A percentile compares a stretch with the other conserved stretches of the same genome.
These are phyloP conservation scores for Biscutella laevigata DNA, from an alignment of 441 rosid species.

Conservation along the genomic window DNA sequence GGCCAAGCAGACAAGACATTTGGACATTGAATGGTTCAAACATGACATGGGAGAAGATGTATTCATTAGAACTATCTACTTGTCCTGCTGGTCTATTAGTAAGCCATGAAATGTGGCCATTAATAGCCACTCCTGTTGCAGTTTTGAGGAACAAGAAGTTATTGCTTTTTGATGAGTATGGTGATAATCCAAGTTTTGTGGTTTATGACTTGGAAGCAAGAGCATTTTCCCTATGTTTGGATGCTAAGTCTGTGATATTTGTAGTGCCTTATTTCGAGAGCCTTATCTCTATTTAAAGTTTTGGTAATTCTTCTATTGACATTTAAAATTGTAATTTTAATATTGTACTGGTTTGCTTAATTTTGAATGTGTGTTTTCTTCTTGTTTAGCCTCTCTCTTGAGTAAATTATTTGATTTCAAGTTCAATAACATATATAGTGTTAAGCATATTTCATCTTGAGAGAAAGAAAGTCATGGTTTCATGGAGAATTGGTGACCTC, in stretches of 20 bases:
- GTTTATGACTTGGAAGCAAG: background rate
- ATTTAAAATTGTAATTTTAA: too few relatives aligned
- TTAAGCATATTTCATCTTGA: too few relatives aligned
- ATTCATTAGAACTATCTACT: slow-evolving; percentile 3
- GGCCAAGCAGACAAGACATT: slow-evolving; percentile 2
- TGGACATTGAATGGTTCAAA: background rate
- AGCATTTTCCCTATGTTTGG: background rate
- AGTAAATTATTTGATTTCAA: too few relatives aligned
- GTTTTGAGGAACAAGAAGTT: background rate
- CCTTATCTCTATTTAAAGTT: background rate
- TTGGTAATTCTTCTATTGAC: too few relatives aligned
- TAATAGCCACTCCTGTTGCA: background rate
- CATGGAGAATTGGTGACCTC: too few relatives aligned
- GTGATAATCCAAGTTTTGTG: background rate
- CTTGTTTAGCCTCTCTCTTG: too few relatives aligned
- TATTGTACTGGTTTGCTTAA: too few relatives aligned
- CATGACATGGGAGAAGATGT: slow-evolving; percentile 5
- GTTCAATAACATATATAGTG: too few relatives aligned
- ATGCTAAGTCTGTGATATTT: background rate
- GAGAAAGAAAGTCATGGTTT: too few relatives aligned
- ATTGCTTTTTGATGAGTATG: background rate
- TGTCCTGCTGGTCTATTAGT: background rate
- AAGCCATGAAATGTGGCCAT: background rate
- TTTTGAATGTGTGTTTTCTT: too few relatives aligned
- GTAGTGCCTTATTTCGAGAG: background rate